Percentiles rank a stretch among this genome's conserved stretches.
Conservation (phyloP, 495 filamentous ascomycete species). For the Aspergillus panamensis region DNA sequence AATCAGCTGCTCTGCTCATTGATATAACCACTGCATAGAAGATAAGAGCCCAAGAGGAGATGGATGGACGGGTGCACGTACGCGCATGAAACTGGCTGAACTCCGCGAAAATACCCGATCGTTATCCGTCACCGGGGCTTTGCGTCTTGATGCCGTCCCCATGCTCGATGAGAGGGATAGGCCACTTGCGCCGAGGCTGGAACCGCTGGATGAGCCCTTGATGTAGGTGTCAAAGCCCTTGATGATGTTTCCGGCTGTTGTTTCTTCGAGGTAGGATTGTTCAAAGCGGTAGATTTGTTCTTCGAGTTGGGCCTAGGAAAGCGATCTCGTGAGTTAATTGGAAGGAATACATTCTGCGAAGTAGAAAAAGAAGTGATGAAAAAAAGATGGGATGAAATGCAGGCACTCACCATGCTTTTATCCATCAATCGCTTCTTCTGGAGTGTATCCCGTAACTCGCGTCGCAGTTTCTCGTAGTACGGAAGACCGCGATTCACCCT, state of each 20-base stretch:
- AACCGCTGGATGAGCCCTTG: constrained; percentile 63
- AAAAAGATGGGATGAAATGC: neutral
- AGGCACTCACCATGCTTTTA: constrained; percentile 55
- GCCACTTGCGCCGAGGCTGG: constrained; percentile 32
- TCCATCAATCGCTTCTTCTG: constrained; percentile 65
- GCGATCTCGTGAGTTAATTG: neutral
- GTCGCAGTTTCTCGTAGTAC: constrained; percentile 70
- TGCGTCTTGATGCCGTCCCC: constrained; percentile 37
- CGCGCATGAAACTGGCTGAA: constrained; percentile 50
- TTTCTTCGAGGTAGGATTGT: constrained; percentile 85
- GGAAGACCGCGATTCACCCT: constrained; percentile 49
- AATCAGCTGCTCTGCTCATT: neutral
- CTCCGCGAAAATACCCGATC: constrained; percentile 53
- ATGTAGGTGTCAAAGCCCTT: constrained; percentile 96
- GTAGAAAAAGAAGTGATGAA: neutral
- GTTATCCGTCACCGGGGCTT: constrained; percentile 44
- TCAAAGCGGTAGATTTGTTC: constrained; percentile 83
- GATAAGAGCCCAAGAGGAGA: neutral
- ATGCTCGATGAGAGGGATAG: constrained; percentile 44
- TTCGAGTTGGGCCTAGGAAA: constrained; percentile 59
- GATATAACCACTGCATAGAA: neutral
- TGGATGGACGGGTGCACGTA: constrained; percentile 24
- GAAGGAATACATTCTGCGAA: neutral
- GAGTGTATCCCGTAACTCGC: constrained; percentile 64
- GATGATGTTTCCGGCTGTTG: constrained; percentile 89